These are phyloP conservation scores for Cytospora paraplurivora DNA, from an alignment of 2,329 filamentous ascomycete species.

Conservation along the genomic window DNA sequence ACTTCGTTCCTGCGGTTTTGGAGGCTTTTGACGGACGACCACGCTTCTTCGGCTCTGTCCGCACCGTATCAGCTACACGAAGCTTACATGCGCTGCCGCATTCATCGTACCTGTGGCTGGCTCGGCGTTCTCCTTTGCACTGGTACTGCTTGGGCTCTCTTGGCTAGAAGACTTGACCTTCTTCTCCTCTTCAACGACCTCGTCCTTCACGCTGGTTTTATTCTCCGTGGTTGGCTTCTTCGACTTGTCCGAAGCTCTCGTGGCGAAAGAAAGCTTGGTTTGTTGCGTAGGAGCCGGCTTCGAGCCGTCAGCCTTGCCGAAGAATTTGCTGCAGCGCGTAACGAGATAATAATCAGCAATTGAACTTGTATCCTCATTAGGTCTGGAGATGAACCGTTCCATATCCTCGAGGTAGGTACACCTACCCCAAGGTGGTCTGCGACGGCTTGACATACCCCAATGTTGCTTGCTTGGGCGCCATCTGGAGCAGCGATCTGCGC, in stretches of 20 bases:
- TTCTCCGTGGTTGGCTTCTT: conserved; percentile 41
- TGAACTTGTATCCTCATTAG: not conserved
- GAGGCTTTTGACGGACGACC: conserved; percentile 34
- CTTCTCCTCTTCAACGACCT: conserved; percentile 35
- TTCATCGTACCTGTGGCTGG: conserved; percentile 42
- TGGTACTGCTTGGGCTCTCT: conserved; percentile 33
- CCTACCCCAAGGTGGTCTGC: conserved; percentile 75
- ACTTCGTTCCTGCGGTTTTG: conserved; percentile 30
- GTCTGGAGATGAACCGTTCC: not conserved
- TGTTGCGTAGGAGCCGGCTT: conserved; percentile 68
- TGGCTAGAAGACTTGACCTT: conserved; percentile 29
- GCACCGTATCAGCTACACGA: conserved; percentile 2
- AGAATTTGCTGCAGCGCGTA: conserved; percentile 73
- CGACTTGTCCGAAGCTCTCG: conserved; percentile 48
- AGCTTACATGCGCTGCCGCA: conserved; percentile 8
- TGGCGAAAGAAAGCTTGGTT: conserved; percentile 76
- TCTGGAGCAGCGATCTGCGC: conserved; percentile 33
- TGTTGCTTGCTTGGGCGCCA: conserved; percentile 73
- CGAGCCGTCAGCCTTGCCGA: conserved; percentile 65
- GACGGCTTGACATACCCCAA: conserved; percentile 81
- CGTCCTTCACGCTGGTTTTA: conserved; percentile 33
- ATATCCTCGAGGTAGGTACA: conserved; percentile 28
- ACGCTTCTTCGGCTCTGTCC: conserved; percentile 51
- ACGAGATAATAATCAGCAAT: conserved; percentile 17
- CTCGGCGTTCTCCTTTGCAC: conserved; percentile 43